Base-by-base conservation (phyloP, 2,329 filamentous ascomycete genomes). In the Aspergillus vadensis region DNA sequence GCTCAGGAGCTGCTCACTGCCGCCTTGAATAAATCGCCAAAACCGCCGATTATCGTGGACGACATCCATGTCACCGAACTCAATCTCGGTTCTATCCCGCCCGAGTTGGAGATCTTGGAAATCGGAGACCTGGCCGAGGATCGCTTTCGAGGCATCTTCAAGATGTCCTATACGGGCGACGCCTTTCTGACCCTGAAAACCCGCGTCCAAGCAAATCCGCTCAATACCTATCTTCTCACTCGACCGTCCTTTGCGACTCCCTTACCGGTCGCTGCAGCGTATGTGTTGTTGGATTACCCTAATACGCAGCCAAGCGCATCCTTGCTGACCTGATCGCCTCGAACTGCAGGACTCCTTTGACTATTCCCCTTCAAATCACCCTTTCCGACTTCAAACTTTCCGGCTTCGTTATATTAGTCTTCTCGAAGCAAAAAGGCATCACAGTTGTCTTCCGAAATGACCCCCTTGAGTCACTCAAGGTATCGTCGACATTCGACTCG, bases 371-470 rank as follows among this genome's bases (percentile, higher is more conserved):
- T 47, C 94, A 96, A 73, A 97, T 99, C 68, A 98, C 95, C 0
- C 77, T 99, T 54, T 98, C 95, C 50, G 91, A 98, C 67, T 96
- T 99, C 74, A 92, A 96, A 72, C 82, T 99, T 54, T 97, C 93
- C 4, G 95, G 94, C 10, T 98, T 99, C 76, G 96, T 99, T 68
- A 97, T 99, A 60, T 79, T 99, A 53, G 95, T 99, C 63, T 99
- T 99, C 75, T 98, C 94, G 3, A 94, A 92, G 74, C 92, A 97
- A 79, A 99, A 99, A 75, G 95, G 95, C 19, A 85, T 99, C 59
- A 99, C 95, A 1, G 84, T 99, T 51, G 95, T 99, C 48, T 99
- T 99, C 76, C 89, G 95, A 70, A 98, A 99, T 84, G 95, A 99
- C 74, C 95, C 95, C 4, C 87, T 99, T 63, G 95, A 99, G 75